Evolutionary conservation across 2,329 filamentous ascomycete species (phyloP).

Genomic region (Xylaria polymorpha): DNA sequence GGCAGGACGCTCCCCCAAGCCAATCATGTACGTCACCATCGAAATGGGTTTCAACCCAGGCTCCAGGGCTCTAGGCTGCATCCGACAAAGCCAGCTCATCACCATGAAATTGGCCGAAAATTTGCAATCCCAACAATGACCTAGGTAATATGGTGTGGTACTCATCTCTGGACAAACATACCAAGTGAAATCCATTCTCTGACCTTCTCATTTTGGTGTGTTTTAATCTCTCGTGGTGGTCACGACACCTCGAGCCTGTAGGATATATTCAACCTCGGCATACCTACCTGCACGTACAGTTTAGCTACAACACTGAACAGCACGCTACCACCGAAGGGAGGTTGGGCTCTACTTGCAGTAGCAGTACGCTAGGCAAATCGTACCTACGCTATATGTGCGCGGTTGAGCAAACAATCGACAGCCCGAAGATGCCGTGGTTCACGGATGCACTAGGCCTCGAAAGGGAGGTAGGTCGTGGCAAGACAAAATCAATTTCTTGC

Average conservation of each 20-base stretch:
- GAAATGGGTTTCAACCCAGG: constrained; percentile 28
- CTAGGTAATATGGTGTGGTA: constrained; percentile 5
- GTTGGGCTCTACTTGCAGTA: neutral
- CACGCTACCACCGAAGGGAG: neutral
- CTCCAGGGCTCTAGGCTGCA: constrained; percentile 25
- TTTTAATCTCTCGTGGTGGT: neutral
- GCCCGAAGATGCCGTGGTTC: constrained; percentile 33
- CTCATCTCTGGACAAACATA: neutral
- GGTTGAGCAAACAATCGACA: neutral
- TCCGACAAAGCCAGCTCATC: constrained; percentile 38
- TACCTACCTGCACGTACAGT: no score
- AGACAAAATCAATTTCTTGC: constrained; percentile 4
- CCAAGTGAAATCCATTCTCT: neutral
- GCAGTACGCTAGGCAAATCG: neutral
- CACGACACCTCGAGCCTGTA: neutral
- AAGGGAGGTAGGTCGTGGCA: constrained; percentile 2
- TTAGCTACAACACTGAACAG: no score
- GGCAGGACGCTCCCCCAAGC: constrained; percentile 12
- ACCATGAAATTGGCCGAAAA: constrained; percentile 29
- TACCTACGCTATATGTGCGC: no score
- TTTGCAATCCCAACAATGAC: constrained; percentile 26
- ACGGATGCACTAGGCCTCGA: constrained; percentile 4
- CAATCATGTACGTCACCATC: constrained; percentile 39
- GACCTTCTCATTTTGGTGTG: neutral
- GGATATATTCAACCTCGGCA: no score